A percentile compares a stretch with the other conserved stretches of the same genome.
Conservation (phyloP, 148 eudicot genomes). For the Suaeda aralocaspica region DNA sequence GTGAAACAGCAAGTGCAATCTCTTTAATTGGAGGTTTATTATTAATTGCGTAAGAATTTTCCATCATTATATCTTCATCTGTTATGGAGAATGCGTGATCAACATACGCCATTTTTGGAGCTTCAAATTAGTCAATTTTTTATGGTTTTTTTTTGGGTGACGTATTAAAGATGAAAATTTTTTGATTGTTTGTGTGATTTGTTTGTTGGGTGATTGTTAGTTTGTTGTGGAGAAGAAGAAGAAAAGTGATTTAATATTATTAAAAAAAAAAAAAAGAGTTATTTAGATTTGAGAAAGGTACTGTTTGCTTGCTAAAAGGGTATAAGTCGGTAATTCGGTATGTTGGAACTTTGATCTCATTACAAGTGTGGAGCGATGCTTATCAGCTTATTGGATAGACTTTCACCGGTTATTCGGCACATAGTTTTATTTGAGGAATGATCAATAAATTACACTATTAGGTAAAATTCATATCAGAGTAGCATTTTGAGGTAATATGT, state of each 20-base stretch:
- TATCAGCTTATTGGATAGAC: too few relatives aligned
- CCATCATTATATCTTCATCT: conserved; percentile 90
- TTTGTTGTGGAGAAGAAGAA: neutral
- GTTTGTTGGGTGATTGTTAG: neutral
- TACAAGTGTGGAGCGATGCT: too few relatives aligned
- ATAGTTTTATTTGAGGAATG: too few relatives aligned
- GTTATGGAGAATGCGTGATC: conserved; percentile 93
- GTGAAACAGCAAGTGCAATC: conserved; percentile 84
- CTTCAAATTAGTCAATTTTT: neutral
- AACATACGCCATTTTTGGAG: conserved; percentile 76
- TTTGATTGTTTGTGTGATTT: neutral
- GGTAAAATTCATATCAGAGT: too few relatives aligned
- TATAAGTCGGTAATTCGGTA: too few relatives aligned
- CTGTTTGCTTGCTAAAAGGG: neutral
- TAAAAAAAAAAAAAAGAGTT: neutral
- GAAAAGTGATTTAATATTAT: too few relatives aligned
- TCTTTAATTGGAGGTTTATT: conserved; percentile 81
- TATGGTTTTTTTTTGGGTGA: too few relatives aligned
- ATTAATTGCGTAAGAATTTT: conserved; percentile 49
- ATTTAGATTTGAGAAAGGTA: neutral
- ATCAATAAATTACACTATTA: too few relatives aligned
- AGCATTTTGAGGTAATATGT: too few relatives aligned
- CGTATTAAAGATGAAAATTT: too few relatives aligned
- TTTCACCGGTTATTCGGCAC: neutral
- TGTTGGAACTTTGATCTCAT: too few relatives aligned